These are phyloP conservation scores for Microcos paniculata DNA, from an alignment of 345 rosid species.

Conservation along the genomic window DNA sequence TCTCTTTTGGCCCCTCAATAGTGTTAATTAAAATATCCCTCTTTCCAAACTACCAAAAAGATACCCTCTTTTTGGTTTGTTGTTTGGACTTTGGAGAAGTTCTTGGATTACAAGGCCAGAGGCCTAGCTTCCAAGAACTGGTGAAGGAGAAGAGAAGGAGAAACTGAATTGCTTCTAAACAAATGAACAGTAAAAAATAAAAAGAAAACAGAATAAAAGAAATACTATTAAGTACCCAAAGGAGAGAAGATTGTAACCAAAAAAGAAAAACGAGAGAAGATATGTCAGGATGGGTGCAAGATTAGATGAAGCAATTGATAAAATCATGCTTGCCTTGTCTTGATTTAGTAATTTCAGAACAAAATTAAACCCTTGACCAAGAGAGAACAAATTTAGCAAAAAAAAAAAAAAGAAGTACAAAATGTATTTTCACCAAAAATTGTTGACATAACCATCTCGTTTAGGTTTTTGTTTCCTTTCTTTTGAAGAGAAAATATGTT, in stretches of 20 bases:
- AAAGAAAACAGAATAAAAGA: background rate
- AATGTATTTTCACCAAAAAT: background rate
- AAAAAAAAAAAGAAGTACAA: background rate
- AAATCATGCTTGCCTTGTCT: too few species aligned
- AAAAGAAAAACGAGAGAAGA: background rate
- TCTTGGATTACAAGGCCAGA: background rate
- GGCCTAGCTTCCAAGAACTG: background rate
- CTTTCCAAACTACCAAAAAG: background rate
- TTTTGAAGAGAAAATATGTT: constrained; percentile 1
- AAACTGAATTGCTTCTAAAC: background rate
- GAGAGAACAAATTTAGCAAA: background rate
- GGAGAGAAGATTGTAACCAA: background rate
- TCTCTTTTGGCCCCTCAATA: background rate
- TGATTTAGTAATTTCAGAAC: background rate
- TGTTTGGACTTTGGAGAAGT: background rate
- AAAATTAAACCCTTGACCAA: background rate
- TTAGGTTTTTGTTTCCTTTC: background rate
- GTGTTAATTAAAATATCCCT: too few species aligned
- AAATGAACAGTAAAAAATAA: background rate
- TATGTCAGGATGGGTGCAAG: background rate
- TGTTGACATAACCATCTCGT: background rate
- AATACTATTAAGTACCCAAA: background rate
- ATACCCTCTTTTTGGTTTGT: background rate
- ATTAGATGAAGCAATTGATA: too few species aligned
- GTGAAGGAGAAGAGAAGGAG: background rate